phyloP scores from a whole-genome alignment of 2,329 filamentous ascomycete species.

The Ascochyta koolunga region DNA sequence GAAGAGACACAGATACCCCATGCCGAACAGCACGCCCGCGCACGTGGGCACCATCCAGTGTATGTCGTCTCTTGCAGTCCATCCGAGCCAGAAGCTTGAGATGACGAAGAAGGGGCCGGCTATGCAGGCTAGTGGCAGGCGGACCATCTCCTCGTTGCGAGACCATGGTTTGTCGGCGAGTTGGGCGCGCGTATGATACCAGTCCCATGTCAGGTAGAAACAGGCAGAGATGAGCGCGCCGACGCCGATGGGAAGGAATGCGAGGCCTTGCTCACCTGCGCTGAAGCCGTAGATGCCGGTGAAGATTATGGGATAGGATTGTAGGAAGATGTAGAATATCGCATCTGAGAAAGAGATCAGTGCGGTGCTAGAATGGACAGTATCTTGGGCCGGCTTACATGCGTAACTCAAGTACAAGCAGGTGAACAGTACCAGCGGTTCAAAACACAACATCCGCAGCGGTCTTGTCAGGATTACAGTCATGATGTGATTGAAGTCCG shows the following conservation, averaged over 20 bases:
- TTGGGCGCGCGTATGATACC: constrained; percentile 61
- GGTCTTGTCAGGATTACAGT: constrained; percentile 74
- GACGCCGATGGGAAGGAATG: constrained; percentile 71
- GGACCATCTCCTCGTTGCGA: constrained; percentile 67
- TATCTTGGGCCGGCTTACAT: constrained; percentile 53
- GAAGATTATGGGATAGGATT: constrained; percentile 74
- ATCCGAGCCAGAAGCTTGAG: constrained; percentile 52
- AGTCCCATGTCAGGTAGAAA: constrained; percentile 71
- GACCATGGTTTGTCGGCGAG: constrained; percentile 61
- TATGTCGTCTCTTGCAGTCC: constrained; percentile 45
- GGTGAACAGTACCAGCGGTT: constrained; percentile 74
- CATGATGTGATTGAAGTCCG: constrained; percentile 64
- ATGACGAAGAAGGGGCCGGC: constrained; percentile 66
- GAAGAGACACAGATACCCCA: constrained; percentile 58
- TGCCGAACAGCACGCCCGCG: constrained; percentile 52
- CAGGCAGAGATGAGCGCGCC: constrained; percentile 65
- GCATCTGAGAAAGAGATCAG: constrained; percentile 41
- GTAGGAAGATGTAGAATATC: constrained; percentile 76
- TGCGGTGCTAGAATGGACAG: not conserved
- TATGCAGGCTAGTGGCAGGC: constrained; percentile 73
- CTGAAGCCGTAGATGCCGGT: constrained; percentile 66
- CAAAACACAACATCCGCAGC: constrained; percentile 73
- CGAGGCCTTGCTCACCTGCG: constrained; percentile 68
- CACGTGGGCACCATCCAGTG: constrained; percentile 54
- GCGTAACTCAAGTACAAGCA: constrained; percentile 70